Evolutionary conservation across 371 early-diverging fungal genomes (phyloP), one percentile per base, ranked within the genome.

Genomic region (Blakeslea trispora): DNA sequence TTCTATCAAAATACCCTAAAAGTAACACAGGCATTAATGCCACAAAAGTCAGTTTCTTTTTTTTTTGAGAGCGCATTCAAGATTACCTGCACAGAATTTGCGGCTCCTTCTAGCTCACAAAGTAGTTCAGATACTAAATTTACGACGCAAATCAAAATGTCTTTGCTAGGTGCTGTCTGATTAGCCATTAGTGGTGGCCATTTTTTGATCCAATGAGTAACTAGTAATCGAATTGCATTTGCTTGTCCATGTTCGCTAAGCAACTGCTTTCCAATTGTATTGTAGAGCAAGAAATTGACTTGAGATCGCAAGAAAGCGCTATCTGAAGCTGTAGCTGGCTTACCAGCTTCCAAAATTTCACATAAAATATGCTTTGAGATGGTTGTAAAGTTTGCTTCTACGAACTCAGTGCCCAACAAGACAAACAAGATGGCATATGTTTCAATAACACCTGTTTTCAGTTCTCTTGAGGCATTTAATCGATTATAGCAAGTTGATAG

Each of bases 171-270:
- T 24, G 85, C 83, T 7, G 74, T 61, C 41, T 88, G 85, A 22
- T 79, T 82, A 28, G 80, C 76, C 68, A 81, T 74, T n/a, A 83
- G 68, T 0, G 89, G 80, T 13, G 87, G 87, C 88, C 88, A 89
- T 35, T 71, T 75, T 54, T 81, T 81, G 41, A 92, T 66, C 85
- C 88, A 91, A 46, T 74, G 72, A 14, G 74, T 74, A 8, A 82
- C 71, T 10, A 97, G 65, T 42, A 83, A 78, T 45, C 81, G 80
- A 24, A 91, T 79, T 0, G 93, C 91, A 14, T 66, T 71, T 13
- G 91, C 69, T 68, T 93, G 93, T 7, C 90, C 93, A n/a, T 84
- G 75, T 60, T 95, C 95, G 39, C 86, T 87, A 46, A 94, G 58
- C 37, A 88, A 69, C 37, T 77, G 61, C 18, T 85, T 84, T 1